Evolutionary conservation across 2,329 filamentous ascomycete genomes (phyloP).

Genomic region (Sporothrix phasma): DNA sequence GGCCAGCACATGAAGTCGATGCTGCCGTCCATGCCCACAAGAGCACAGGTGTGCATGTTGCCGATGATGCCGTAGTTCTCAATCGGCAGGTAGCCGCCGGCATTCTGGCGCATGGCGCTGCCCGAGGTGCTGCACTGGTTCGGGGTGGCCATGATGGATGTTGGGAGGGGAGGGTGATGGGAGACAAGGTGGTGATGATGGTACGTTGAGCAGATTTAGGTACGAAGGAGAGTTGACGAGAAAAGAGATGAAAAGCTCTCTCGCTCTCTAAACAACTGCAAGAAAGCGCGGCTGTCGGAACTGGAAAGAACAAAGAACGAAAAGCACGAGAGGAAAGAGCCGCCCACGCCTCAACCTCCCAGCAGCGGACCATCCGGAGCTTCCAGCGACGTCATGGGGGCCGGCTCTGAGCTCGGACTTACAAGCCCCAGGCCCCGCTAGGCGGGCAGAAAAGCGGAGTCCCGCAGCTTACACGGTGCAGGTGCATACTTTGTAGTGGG

Average conservation of each 20-base stretch:
- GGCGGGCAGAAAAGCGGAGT: neutral
- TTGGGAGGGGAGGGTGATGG: neutral
- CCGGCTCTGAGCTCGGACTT: neutral
- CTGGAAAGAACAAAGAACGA: neutral
- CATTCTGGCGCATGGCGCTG: constrained; percentile 25
- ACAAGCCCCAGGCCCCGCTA: neutral
- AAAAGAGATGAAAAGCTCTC: no score
- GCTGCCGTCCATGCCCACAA: constrained; percentile 64
- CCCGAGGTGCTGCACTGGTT: neutral
- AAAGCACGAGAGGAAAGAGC: neutral
- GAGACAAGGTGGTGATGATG: neutral
- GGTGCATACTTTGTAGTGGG: no score
- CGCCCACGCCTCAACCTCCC: neutral
- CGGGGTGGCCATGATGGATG: neutral
- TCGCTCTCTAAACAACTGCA: neutral
- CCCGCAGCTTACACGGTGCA: neutral
- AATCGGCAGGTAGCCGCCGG: constrained; percentile 48
- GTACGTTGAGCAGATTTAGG: no score
- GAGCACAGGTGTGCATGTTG: constrained; percentile 68
- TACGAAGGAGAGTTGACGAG: no score
- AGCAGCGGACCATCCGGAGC: constrained; percentile 1
- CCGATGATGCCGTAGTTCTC: constrained; percentile 74
- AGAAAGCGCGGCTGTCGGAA: no score
- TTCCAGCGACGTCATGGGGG: constrained; percentile 1
- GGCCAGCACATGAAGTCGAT: constrained; percentile 77